Evolutionary conservation across 108 stramenopile genomes (phyloP).

Genomic region (Mediolabrus comicus): DNA sequence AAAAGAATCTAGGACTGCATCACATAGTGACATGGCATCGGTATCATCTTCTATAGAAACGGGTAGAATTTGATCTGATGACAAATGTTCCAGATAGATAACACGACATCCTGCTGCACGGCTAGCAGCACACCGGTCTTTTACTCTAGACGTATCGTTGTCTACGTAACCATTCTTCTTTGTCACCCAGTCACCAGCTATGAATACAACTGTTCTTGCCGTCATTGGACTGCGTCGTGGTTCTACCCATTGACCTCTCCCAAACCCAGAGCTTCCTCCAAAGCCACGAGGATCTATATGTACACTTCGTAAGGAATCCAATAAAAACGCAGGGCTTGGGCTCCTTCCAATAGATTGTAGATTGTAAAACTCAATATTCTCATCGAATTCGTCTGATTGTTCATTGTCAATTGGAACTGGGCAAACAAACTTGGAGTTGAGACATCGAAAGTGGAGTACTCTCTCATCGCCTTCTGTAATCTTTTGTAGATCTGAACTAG

Average conservation of each 20-base stretch:
- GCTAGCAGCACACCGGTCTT: conserved; percentile 59
- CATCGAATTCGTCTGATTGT: conserved; percentile 7
- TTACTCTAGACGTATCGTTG: conserved; percentile 5
- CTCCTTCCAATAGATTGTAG: conserved; percentile 29
- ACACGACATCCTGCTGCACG: conserved; percentile 66
- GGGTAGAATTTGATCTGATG: not conserved
- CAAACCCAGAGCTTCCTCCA: conserved; percentile 82
- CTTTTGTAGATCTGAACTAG: not conserved
- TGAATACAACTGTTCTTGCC: conserved; percentile 63
- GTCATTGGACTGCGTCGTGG: conserved; percentile 65
- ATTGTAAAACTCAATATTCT: conserved; percentile 29
- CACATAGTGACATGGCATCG: conserved; percentile 42
- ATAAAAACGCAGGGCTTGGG: conserved; percentile 69
- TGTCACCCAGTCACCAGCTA: conserved; percentile 38
- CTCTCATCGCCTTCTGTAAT: not conserved
- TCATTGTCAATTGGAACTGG: not conserved
- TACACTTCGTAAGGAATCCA: conserved; percentile 53
- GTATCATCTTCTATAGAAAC: conserved; percentile 24
- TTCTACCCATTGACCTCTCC: conserved; percentile 55
- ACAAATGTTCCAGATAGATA: conserved; percentile 57
- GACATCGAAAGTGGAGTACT: conserved; percentile 18
- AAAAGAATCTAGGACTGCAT: conserved; percentile 45
- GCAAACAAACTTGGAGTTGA: conserved; percentile 1
- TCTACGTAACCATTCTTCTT: conserved; percentile 5
- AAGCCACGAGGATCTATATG: conserved; percentile 74